Conservation (phyloP, 2,329 filamentous ascomycete genomes). For the Claviceps lovelessii region DNA sequence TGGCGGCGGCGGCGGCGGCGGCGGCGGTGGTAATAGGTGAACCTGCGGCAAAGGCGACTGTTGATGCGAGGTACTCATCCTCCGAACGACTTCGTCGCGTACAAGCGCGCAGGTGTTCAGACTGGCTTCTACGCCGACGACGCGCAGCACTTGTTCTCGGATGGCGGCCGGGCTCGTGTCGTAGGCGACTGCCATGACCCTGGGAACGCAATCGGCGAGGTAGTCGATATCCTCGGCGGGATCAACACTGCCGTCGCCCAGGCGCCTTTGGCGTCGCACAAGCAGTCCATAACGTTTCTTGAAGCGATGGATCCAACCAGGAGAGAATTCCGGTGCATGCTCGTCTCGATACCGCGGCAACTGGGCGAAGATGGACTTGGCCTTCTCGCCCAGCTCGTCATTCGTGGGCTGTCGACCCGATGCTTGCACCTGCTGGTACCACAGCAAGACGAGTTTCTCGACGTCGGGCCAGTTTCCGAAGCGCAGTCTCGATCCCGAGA, state of each 20-base stretch:
- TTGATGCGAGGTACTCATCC: conserved; percentile 13
- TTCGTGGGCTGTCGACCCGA: conserved; percentile 45
- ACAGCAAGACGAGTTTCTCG: conserved; percentile 41
- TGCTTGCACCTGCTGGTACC: conserved; percentile 37
- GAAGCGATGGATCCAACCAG: conserved; percentile 50
- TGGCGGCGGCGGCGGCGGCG: conserved; percentile 6
- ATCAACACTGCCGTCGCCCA: conserved; percentile 31
- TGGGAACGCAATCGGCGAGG: conserved; percentile 44
- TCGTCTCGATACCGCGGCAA: conserved; percentile 47
- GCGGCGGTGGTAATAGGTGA: background rate
- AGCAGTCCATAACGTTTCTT: conserved; percentile 49
- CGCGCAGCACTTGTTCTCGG: conserved; percentile 39
- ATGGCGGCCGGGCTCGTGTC: conserved; percentile 48
- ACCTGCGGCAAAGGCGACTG: conserved; percentile 10
- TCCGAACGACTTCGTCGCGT: conserved; percentile 40
- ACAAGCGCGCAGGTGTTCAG: conserved; percentile 42
- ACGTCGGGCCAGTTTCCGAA: conserved; percentile 53
- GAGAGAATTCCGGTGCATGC: conserved; percentile 45
- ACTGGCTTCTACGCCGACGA: conserved; percentile 39
- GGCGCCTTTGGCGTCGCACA: conserved; percentile 40
- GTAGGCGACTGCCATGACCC: conserved; percentile 41
- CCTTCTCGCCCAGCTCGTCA: conserved; percentile 48
- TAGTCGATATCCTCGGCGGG: conserved; percentile 44
- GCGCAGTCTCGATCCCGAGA: conserved; percentile 46
- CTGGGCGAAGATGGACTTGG: conserved; percentile 42